Percentiles rank a stretch among this genome's conserved stretches.
phyloP scores from a whole-genome alignment of 2,329 filamentous ascomycete species.

The Simplicillium sp. region DNA sequence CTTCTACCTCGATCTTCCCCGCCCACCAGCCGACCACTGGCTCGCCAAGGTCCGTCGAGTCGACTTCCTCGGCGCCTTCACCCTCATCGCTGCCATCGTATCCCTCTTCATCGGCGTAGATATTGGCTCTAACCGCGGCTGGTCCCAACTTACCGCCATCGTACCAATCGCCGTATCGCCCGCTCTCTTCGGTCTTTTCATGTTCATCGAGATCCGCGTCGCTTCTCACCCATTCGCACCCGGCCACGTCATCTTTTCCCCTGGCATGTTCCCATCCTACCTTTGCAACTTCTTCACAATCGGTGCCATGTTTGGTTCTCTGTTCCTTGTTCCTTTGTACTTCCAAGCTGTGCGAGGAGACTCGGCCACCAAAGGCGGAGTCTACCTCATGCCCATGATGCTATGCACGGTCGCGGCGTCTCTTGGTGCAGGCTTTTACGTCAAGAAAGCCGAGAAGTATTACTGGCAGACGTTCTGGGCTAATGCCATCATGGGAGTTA shows the following conservation, averaged over 20 bases:
- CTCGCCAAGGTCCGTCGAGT: constrained; percentile 55
- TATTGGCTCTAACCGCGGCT: constrained; percentile 62
- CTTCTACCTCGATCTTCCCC: constrained; percentile 54
- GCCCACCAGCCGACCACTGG: constrained; percentile 52
- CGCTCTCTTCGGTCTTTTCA: constrained; percentile 55
- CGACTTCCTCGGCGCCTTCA: constrained; percentile 63
- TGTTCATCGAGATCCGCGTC: constrained; percentile 58
- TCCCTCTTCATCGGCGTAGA: constrained; percentile 62
- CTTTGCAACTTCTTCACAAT: constrained; percentile 65
- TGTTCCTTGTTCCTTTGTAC: constrained; percentile 71
- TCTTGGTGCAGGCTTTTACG: constrained; percentile 53
- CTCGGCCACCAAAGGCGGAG: constrained; percentile 53
- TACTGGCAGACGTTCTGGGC: constrained; percentile 56
- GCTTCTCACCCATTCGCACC: constrained; percentile 67
- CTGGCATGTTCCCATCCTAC: constrained; percentile 57
- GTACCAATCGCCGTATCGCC: constrained; percentile 44
- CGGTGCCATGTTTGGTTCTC: constrained; percentile 41
- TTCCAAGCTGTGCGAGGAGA: constrained; percentile 64
- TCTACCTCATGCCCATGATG: constrained; percentile 59
- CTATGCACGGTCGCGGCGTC: constrained; percentile 53
- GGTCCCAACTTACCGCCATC: constrained; percentile 50
- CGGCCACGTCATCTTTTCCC: constrained; percentile 61
- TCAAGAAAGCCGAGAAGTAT: constrained; percentile 62
- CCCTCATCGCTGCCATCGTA: constrained; percentile 57
- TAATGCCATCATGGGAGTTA: constrained; percentile 43